phyloP scores from a whole-genome alignment of 2,329 filamentous ascomycete species.

The Acarospora socialis region DNA sequence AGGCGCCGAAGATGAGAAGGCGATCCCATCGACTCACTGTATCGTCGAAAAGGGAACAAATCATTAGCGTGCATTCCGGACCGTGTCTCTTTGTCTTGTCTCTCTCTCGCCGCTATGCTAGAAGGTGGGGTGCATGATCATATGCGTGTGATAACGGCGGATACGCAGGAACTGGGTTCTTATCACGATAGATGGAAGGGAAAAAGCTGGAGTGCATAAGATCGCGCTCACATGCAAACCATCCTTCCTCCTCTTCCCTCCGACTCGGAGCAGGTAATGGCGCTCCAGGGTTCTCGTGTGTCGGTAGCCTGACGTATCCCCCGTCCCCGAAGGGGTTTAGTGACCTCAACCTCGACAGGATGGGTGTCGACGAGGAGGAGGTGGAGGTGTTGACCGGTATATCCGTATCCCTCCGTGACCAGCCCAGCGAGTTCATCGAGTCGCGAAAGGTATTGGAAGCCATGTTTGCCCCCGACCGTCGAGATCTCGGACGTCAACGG shows the following conservation, averaged over 20 bases:
- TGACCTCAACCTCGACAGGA: slow-evolving; percentile 68
- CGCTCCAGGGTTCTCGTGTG: slow-evolving; percentile 66
- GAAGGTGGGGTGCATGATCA: slow-evolving; percentile 17
- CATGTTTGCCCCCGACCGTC: slow-evolving; percentile 41
- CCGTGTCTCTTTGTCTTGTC: too few relatives aligned
- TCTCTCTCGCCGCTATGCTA: too few relatives aligned
- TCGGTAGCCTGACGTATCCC: slow-evolving; percentile 84
- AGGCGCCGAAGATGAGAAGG: slow-evolving; percentile 77
- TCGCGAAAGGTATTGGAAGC: slow-evolving; percentile 81
- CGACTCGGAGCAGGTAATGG: slow-evolving; percentile 71
- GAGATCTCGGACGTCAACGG: slow-evolving; percentile 7
- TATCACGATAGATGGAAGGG: slow-evolving; percentile 13
- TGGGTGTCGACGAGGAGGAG: slow-evolving; percentile 47
- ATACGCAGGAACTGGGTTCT: slow-evolving; percentile 28
- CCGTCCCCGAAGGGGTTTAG: slow-evolving; percentile 76
- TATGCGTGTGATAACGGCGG: slow-evolving; percentile 25
- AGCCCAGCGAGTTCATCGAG: slow-evolving; percentile 87
- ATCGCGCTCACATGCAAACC: slow-evolving; percentile 85
- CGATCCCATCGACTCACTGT: slow-evolving; percentile 96
- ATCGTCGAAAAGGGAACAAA: too few relatives aligned
- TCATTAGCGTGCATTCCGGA: too few relatives aligned
- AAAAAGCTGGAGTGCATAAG: slow-evolving; percentile 6
- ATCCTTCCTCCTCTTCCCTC: slow-evolving; percentile 88
- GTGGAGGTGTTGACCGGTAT: slow-evolving; percentile 54
- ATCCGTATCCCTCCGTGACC: slow-evolving; percentile 73